Percentiles rank a stretch among this genome's conserved stretches.
These are phyloP conservation scores for Spencermartinsiella europaea DNA, from an alignment of 805 yeast genomes.

Conservation along the genomic window DNA sequence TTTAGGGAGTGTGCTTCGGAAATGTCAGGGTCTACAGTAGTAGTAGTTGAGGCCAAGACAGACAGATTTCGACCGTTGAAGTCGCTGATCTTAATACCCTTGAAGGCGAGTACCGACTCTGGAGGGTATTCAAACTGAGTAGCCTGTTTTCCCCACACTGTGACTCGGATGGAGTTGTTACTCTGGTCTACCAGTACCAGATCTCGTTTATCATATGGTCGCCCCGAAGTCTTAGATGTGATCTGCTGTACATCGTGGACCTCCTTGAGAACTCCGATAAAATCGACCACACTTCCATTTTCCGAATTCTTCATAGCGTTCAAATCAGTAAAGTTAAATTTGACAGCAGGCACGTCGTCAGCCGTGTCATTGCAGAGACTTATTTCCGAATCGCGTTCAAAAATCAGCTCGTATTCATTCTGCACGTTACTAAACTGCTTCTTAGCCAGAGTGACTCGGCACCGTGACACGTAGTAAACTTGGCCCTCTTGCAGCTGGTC, in stretches of 20 bases:
- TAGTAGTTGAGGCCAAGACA: constrained; percentile 69
- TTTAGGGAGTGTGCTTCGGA: constrained; percentile 81
- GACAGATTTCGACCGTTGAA: constrained; percentile 83
- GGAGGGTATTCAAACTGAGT: constrained; percentile 60
- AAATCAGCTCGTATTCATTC: constrained; percentile 81
- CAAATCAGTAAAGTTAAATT: constrained; percentile 70
- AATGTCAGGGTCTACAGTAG: constrained; percentile 79
- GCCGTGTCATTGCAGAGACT: constrained; percentile 56
- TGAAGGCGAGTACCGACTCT: constrained; percentile 75
- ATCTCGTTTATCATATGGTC: constrained; percentile 90
- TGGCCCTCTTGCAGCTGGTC: constrained; percentile 80
- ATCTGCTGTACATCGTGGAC: constrained; percentile 73
- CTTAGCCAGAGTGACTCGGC: constrained; percentile 76
- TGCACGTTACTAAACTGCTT: constrained; percentile 77
- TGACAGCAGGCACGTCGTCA: constrained; percentile 65
- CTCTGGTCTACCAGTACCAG: constrained; percentile 80
- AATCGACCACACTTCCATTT: constrained; percentile 72
- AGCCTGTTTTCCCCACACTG: constrained; percentile 89
- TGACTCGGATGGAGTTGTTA: constrained; percentile 66
- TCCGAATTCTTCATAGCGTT: constrained; percentile 62
- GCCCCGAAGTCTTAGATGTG: constrained; percentile 81
- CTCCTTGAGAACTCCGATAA: constrained; percentile 76
- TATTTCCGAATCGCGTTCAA: constrained; percentile 74
- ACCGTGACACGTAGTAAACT: constrained; percentile 78
- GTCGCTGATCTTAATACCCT: constrained; percentile 85